phyloP scores from a whole-genome alignment of 441 rosid genomes.

The Adansonia madagascariensis region DNA sequence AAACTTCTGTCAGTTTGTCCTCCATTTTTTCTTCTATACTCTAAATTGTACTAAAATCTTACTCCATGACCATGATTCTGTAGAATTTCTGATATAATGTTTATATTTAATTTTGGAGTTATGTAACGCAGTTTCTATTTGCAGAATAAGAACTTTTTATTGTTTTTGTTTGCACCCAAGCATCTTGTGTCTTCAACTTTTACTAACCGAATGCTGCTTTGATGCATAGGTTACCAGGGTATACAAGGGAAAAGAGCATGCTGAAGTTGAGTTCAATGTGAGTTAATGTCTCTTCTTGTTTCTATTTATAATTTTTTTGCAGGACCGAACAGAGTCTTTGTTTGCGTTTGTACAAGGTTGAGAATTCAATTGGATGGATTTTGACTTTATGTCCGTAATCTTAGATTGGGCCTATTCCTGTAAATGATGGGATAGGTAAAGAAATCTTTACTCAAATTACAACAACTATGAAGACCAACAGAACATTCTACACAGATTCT shows the following conservation, averaged over 20 bases:
- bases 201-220: conserved; percentile 27
- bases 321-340: neutral
- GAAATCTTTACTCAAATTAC: conserved; percentile 62
- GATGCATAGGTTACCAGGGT: conserved; percentile 59
- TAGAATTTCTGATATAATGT: neutral
- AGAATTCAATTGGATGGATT: conserved; percentile 26
- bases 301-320: neutral
- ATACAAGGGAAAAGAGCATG: conserved; percentile 69
- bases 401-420: conserved; percentile 78
- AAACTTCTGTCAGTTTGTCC: conserved; percentile 1
- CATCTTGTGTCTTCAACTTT: conserved; percentile 17
- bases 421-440: conserved; percentile 68
- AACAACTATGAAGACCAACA: conserved; percentile 62
- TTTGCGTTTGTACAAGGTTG: conserved; percentile 19
- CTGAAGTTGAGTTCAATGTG: conserved; percentile 74
- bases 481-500: conserved; percentile 75
- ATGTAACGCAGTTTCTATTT: neutral
- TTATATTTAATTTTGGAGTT: conserved; percentile 4
- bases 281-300: conserved; percentile 32
- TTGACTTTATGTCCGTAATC: conserved; percentile 28
- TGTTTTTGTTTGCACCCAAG: neutral
- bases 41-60: neutral
- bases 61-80: neutral
- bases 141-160: conserved; percentile 13
- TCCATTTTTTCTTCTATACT: neutral